These are phyloP conservation scores for Backusella macrospora DNA, from an alignment of 192 early-diverging fungal species.

Conservation along the genomic window DNA sequence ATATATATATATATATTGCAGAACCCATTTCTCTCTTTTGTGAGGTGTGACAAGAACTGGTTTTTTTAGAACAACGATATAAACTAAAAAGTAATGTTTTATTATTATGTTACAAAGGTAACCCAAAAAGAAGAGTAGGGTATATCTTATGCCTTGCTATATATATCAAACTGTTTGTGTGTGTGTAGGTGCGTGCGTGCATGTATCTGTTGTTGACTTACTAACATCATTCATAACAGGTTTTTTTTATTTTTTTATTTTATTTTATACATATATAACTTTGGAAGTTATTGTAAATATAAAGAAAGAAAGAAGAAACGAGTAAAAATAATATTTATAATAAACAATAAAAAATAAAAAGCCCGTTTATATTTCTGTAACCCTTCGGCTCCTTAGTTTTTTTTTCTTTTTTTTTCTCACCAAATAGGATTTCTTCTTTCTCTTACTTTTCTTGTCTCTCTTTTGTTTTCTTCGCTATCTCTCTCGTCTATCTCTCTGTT, in stretches of 20 bases:
- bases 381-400: constrained; percentile 21
- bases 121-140: background rate
- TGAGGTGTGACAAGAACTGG: background rate
- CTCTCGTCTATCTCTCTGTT: constrained; percentile 9
- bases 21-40: background rate
- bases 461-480: constrained; percentile 26
- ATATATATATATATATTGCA: background rate
- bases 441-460: background rate
- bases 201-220: no score
- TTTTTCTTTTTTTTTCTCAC: constrained; percentile 14
- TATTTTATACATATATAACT: no score
- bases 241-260: background rate
- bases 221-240: no score
- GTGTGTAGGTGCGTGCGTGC: no score
- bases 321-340: background rate
- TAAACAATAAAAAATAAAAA: constrained; percentile 7
- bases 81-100: background rate
- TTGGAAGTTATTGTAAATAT: no score
- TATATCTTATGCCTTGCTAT: no score
- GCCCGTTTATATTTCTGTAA: constrained; percentile 24
- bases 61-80: background rate
- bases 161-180: no score
- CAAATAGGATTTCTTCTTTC: background rate
- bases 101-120: background rate
- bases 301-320: background rate